Base-by-base conservation (phyloP, 2,329 filamentous ascomycete species). In the Aspergillus fischeri region DNA sequence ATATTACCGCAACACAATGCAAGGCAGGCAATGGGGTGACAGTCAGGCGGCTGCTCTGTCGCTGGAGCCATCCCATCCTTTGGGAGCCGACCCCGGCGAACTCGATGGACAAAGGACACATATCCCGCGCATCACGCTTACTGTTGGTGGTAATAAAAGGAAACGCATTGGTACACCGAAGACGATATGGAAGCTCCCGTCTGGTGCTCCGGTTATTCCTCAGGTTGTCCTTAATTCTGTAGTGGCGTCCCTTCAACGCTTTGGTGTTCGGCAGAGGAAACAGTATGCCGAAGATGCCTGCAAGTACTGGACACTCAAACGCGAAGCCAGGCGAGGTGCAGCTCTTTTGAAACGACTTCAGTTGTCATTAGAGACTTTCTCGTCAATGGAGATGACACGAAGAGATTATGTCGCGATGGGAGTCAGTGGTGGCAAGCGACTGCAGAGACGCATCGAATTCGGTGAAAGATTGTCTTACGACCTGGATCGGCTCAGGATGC, bases 341-440 rank as follows among this genome's bases (percentile, higher is more conserved):
- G 91, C 94, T 3, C 80, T 99, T 55, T 82, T 99, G 58, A 97
- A 97, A 76, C 86, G 94, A 38, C 81, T 99, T 21, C 94, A 99
- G 72, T 78, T 97, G 56, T 92, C 97, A 73, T 89, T 97, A 82
- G 93, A 97, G 73, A 91, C 91, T 0, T 99, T 97, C 73, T 93
- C 93, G 6, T 96, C 92, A 0, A 96, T 97, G 89, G 94, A 99
- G 75, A 87, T 99, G 63, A 97, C 94, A 2, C 85, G 94, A 53
- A 88, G 94, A 58, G 93, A 97, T 74, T 99, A 97, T 74, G 89
- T 89, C n/a, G 88, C 89, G 41, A 96, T 97, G 91, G 94, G 94
- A 6, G 86, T 89, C 44, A 87, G 86, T 49, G 94, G 94, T 54
- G 86, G 88, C 67, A 83, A 89, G 27, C 84, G 91, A 51, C 80